Evolutionary conservation across 2,329 filamentous ascomycete species (phyloP).

Genomic region (Aureobasidium mangrovei): DNA sequence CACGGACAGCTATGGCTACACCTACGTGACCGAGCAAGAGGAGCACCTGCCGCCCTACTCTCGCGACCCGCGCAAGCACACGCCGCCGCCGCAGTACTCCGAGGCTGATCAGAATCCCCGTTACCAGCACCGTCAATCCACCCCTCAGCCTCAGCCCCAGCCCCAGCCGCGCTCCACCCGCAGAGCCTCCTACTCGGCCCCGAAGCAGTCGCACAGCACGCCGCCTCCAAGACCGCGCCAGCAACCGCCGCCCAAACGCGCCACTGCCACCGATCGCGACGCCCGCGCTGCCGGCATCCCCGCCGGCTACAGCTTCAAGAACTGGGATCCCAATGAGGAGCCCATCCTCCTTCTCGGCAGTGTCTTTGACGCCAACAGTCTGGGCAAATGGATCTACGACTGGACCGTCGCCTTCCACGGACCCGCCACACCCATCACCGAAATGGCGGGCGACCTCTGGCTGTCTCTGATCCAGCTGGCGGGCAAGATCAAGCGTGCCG

Average conservation of each 20-base stretch:
- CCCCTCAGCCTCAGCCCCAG: slow-evolving; percentile 31
- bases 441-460: slow-evolving; percentile 93
- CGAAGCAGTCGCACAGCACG: slow-evolving; percentile 44
- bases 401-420: slow-evolving; percentile 93
- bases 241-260: slow-evolving; percentile 29
- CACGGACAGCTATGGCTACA: slow-evolving; percentile 48
- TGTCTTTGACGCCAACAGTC: slow-evolving; percentile 93
- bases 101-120: slow-evolving; percentile 44
- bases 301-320: slow-evolving; percentile 86
- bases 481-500: slow-evolving; percentile 85
- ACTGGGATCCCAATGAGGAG: slow-evolving; percentile 92
- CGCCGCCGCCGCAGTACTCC: slow-evolving; percentile 42
- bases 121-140: slow-evolving; percentile 42
- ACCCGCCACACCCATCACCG: slow-evolving; percentile 71
- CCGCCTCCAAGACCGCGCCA: slow-evolving; percentile 41
- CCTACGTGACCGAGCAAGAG: slow-evolving; percentile 28
- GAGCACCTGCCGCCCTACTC: slow-evolving; percentile 32
- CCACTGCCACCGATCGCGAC: slow-evolving; percentile 56
- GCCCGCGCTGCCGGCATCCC: slow-evolving; percentile 62
- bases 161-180: slow-evolving; percentile 28
- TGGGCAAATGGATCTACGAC: slow-evolving; percentile 99
- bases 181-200: slow-evolving; percentile 29
- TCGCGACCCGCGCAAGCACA: slow-evolving; percentile 25
- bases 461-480: slow-evolving; percentile 86
- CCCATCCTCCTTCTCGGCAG: slow-evolving; percentile 91